Percentiles rank a stretch among this genome's conserved stretches.
These are phyloP conservation scores for Pterulicium gracile DNA, from an alignment of 1,284 basidiomycete species.

Conservation along the genomic window DNA sequence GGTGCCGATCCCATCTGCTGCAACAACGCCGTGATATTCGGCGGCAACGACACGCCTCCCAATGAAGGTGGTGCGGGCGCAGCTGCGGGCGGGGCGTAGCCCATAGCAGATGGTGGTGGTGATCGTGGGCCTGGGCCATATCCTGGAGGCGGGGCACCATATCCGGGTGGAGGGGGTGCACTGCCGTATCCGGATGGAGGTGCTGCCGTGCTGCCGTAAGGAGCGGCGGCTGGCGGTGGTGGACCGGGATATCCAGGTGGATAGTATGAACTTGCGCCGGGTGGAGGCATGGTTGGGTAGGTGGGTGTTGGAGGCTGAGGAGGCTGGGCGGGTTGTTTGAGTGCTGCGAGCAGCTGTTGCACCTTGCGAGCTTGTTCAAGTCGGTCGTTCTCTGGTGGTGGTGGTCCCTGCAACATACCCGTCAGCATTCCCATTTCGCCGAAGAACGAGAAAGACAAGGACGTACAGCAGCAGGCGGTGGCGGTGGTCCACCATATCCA, in stretches of 20 bases:
- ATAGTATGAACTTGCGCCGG: not conserved
- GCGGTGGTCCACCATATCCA: slow-evolving; percentile 15
- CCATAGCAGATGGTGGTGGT: no score
- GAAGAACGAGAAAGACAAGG: not conserved
- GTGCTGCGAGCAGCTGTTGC: not conserved
- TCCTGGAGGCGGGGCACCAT: not conserved
- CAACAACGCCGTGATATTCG: not conserved
- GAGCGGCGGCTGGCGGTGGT: not conserved
- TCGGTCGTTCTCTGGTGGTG: not conserved
- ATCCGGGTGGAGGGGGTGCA: not conserved
- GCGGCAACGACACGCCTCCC: not conserved
- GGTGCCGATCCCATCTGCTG: not conserved
- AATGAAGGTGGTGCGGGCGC: not conserved
- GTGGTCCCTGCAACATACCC: not conserved
- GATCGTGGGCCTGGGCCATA: not conserved
- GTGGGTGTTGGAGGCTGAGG: not conserved
- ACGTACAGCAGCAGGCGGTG: slow-evolving; percentile 6
- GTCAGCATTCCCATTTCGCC: no score
- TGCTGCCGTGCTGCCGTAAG: not conserved
- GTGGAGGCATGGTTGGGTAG: not conserved
- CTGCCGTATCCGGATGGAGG: not conserved
- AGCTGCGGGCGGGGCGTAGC: no score
- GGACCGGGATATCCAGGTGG: not conserved
- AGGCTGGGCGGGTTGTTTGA: not conserved
- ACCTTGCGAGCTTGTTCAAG: slow-evolving; percentile 1